Evolutionary conservation across 495 filamentous ascomycete species (phyloP).

Genomic region (Aspergillus saccharolyticus): DNA sequence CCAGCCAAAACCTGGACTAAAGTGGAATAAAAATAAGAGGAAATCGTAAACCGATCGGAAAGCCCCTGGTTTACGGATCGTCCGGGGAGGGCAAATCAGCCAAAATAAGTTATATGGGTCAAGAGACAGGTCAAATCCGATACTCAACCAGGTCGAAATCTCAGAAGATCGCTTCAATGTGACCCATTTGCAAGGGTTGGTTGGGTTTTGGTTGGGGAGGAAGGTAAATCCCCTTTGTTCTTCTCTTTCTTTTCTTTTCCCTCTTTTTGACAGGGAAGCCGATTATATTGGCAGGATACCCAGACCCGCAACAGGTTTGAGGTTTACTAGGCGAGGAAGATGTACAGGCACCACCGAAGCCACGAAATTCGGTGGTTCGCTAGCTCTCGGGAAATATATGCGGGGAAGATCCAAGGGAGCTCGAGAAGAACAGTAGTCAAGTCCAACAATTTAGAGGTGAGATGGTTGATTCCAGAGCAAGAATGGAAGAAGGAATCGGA

Average conservation of each 20-base stretch:
- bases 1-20: conserved; percentile 23
- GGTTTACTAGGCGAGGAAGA: conserved; percentile 16
- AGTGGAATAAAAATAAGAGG: conserved; percentile 5
- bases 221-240: too few relatives aligned
- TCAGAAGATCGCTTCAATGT: neutral
- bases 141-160: neutral
- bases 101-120: neutral
- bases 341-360: conserved; percentile 16
- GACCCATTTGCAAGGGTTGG: neutral
- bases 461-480: neutral
- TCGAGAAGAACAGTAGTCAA: neutral
- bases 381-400: neutral
- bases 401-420: conserved; percentile 1
- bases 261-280: neutral
- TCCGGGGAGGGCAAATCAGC: conserved; percentile 1
- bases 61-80: conserved; percentile 7
- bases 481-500: conserved; percentile 6
- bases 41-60: conserved; percentile 6
- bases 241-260: neutral
- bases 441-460: neutral
- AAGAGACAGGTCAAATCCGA: neutral
- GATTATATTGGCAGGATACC: conserved; percentile 9
- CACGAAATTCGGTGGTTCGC: conserved; percentile 8
- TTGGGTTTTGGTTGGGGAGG: neutral
- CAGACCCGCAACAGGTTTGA: conserved; percentile 10